A percentile compares a stretch with the other conserved stretches of the same genome.
Conservation (phyloP, 2,329 filamentous ascomycete species). For the Bipolaris sorokiniana region DNA sequence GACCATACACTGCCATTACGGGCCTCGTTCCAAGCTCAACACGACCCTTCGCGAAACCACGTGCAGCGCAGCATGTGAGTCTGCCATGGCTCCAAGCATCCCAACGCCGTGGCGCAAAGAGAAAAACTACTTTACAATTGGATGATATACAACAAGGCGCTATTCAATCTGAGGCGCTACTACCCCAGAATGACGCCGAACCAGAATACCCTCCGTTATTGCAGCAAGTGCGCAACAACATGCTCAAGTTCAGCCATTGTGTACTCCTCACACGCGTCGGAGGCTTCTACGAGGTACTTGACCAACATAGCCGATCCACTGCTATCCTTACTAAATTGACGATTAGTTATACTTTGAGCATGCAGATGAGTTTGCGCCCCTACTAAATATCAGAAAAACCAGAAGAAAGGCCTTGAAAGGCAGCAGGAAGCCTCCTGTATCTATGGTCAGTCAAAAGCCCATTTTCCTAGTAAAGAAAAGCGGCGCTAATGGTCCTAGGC, state of each 20-base stretch:
- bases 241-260: slow-evolving; percentile 88
- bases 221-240: slow-evolving; percentile 84
- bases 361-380: slow-evolving; percentile 83
- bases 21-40: slow-evolving; percentile 24
- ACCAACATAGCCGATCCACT: background rate
- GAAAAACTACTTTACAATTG: slow-evolving; percentile 42
- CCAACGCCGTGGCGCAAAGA: slow-evolving; percentile 51
- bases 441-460: slow-evolving; percentile 70
- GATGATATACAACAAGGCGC: slow-evolving; percentile 63
- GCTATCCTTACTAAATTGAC: slow-evolving; percentile 13
- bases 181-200: slow-evolving; percentile 53
- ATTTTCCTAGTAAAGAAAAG: too few relatives aligned
- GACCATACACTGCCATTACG: slow-evolving; percentile 1
- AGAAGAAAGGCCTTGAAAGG: slow-evolving; percentile 68
- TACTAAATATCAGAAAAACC: slow-evolving; percentile 86
- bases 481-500: slow-evolving; percentile 60
- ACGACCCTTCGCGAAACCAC: slow-evolving; percentile 39
- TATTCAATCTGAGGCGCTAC: slow-evolving; percentile 53
- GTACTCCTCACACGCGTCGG: slow-evolving; percentile 91
- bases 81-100: slow-evolving; percentile 23
- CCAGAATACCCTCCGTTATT: slow-evolving; percentile 84
- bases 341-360: slow-evolving; percentile 85
- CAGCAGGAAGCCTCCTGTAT: slow-evolving; percentile 67
- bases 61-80: slow-evolving; percentile 21
- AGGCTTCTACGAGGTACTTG: slow-evolving; percentile 81